These are phyloP conservation scores for Protomyces gravidus DNA, from an alignment of 1,139 yeast genomes.

Conservation along the genomic window DNA sequence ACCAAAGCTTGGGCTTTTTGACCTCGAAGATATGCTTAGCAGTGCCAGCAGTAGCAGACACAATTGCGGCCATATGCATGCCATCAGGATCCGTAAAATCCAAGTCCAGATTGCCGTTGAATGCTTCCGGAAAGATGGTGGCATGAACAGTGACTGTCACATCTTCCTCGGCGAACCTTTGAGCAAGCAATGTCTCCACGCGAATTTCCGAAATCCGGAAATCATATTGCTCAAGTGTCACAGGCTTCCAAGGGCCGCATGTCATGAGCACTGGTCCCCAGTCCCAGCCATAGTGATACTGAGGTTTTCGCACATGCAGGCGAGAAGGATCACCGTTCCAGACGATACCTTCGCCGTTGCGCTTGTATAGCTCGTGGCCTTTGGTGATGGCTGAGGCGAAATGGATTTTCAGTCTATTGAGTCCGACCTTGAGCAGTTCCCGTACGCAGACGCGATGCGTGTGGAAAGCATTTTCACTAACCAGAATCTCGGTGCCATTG, in stretches of 20 bases:
- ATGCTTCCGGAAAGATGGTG: not conserved
- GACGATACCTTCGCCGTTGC: slow-evolving; percentile 35
- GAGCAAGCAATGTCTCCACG: slow-evolving; percentile 33
- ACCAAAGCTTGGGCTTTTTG: slow-evolving; percentile 44
- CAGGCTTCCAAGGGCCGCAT: slow-evolving; percentile 48
- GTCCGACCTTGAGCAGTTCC: slow-evolving; percentile 33
- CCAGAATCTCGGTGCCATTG: slow-evolving; percentile 40
- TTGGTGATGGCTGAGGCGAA: slow-evolving; percentile 39
- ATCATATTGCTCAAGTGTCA: slow-evolving; percentile 39
- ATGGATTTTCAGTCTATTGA: slow-evolving; percentile 37
- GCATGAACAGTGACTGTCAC: not conserved
- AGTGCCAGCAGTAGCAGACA: not conserved
- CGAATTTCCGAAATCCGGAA: slow-evolving; percentile 29
- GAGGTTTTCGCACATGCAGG: slow-evolving; percentile 50
- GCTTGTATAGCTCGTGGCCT: slow-evolving; percentile 38
- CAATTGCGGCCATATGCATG: not conserved
- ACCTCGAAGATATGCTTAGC: slow-evolving; percentile 26
- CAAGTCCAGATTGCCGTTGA: not conserved
- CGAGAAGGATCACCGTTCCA: slow-evolving; percentile 48
- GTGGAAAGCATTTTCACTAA: slow-evolving; percentile 45
- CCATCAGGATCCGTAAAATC: not conserved
- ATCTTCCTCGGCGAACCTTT: slow-evolving; percentile 11
- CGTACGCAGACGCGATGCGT: slow-evolving; percentile 36
- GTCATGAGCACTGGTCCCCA: slow-evolving; percentile 52
- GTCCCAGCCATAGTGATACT: slow-evolving; percentile 58